Conservation (phyloP, 164 flowering plant species). For the grape (Vitis vinifera) region DNA sequence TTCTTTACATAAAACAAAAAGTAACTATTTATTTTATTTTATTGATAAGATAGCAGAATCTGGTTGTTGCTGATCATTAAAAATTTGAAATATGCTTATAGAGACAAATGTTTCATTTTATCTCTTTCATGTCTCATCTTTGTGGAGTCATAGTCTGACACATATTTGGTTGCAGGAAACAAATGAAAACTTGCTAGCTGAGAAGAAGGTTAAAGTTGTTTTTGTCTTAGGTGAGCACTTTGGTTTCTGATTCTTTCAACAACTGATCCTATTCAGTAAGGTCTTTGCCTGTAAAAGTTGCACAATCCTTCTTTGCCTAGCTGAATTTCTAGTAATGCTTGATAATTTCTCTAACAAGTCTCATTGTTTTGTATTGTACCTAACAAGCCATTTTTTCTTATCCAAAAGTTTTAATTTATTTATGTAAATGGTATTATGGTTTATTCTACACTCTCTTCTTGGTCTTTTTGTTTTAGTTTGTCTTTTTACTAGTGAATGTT, state of each 20-base stretch:
- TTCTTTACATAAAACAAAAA: too few relatives aligned
- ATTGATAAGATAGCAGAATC: too few relatives aligned
- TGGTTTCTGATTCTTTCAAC: neutral
- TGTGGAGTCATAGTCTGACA: neutral
- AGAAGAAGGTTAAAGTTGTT: conserved; percentile 65
- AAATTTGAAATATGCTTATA: neutral
- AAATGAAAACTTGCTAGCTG: conserved; percentile 35
- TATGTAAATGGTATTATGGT: too few relatives aligned
- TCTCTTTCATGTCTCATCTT: neutral
- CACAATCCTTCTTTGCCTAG: neutral
- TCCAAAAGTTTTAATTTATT: too few relatives aligned
- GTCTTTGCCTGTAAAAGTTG: neutral
- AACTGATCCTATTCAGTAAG: neutral
- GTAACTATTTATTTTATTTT: too few relatives aligned
- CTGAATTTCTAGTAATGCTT: neutral
- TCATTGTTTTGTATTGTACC: too few relatives aligned
- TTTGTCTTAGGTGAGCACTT: conserved; percentile 69
- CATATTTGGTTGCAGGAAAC: conserved; percentile 33
- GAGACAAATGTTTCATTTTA: neutral
- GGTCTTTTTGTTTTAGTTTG: too few relatives aligned
- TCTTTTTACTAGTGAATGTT: too few relatives aligned
- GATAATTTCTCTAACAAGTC: neutral
- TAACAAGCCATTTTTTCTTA: too few relatives aligned
- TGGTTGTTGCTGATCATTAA: too few relatives aligned
- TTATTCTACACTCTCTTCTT: too few relatives aligned